Evolutionary conservation across 352 stramenopile genomes (phyloP), one percentile per base, ranked within the genome.

Genomic region (Pythium aristosporum): DNA sequence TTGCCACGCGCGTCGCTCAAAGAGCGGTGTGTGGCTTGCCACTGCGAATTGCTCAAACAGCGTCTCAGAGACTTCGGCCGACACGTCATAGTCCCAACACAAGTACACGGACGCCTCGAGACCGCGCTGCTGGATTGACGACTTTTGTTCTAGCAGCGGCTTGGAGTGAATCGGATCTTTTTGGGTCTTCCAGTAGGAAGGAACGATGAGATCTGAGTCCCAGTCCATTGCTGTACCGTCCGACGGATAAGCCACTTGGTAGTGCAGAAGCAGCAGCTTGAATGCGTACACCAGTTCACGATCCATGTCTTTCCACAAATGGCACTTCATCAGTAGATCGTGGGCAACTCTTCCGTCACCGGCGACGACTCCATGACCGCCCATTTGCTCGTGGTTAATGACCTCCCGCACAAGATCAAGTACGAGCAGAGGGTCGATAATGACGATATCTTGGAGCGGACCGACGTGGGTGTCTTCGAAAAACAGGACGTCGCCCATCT

Each of bases 21-120:
- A 42, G 13, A 68, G 52, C 0, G 60, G 28, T 1, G 57, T 72
- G 57, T 63, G 64, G 25, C 56, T 73, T 28, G 58, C 46, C 28
- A 75, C 69, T 1, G 53, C 61, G n/a, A 73, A 51, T 10, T 76
- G 69, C 32, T 73, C 65, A 25, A 71, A 76, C 0, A 76, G 11
- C 15, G 64, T 68, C 28, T 71, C 53, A 1, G 69, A 65, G n/a
- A 73, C 63, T 5, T 63, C 61, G 6, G 53, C 18, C 5, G 62
- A 44, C 10, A 76, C 39, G 2, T 58, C 64, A 42, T 71, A 76
- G 13, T 76, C 65, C 65, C 69, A 76, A 25, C 34, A 61, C 64
- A 67, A 60, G 16, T 47, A 65, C 13, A 47, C 37, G 20, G 58
- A 51, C 11, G 47, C n/a, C 16, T 46, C n/a, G 8, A 65, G 15